Conservation (phyloP, 257 asterid species). For the Pogostemon cablin region DNA sequence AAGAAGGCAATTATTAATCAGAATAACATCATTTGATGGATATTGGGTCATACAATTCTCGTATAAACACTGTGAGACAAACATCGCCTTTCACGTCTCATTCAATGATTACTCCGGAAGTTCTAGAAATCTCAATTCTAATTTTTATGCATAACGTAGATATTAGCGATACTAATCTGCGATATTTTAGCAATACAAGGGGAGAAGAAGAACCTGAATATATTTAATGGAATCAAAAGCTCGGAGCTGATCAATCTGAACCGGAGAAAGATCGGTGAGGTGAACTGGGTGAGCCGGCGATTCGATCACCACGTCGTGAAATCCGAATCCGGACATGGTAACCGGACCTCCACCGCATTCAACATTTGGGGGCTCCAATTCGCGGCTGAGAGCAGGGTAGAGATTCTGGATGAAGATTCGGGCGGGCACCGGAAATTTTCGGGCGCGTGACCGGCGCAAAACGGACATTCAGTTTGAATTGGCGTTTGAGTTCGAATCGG, state of each 20-base stretch:
- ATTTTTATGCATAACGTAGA: background rate
- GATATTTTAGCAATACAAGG: background rate
- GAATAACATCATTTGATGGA: background rate
- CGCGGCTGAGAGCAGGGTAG: slow-evolving; percentile 86
- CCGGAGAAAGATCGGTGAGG: slow-evolving; percentile 61
- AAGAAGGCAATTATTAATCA: slow-evolving; percentile 9
- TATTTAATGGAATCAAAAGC: slow-evolving; percentile 55
- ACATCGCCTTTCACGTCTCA: background rate
- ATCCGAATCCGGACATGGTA: slow-evolving; percentile 70
- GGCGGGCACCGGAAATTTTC: slow-evolving; percentile 82
- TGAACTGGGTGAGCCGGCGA: slow-evolving; percentile 77
- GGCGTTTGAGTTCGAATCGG: slow-evolving; percentile 39
- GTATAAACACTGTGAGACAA: background rate
- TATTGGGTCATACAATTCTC: background rate
- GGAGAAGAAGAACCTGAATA: slow-evolving; percentile 60
- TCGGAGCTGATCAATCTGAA: slow-evolving; percentile 59
- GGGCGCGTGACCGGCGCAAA: slow-evolving; percentile 88
- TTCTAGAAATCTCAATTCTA: background rate
- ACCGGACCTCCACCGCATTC: slow-evolving; percentile 40
- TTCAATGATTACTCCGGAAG: background rate
- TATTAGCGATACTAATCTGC: background rate
- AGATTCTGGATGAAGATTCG: slow-evolving; percentile 71
- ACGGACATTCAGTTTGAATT: slow-evolving; percentile 63
- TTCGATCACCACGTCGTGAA: slow-evolving; percentile 95
- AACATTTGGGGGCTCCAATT: slow-evolving; percentile 32